phyloP scores from a whole-genome alignment of 129 eudicot genomes.

The Smallanthus sonchifolius region DNA sequence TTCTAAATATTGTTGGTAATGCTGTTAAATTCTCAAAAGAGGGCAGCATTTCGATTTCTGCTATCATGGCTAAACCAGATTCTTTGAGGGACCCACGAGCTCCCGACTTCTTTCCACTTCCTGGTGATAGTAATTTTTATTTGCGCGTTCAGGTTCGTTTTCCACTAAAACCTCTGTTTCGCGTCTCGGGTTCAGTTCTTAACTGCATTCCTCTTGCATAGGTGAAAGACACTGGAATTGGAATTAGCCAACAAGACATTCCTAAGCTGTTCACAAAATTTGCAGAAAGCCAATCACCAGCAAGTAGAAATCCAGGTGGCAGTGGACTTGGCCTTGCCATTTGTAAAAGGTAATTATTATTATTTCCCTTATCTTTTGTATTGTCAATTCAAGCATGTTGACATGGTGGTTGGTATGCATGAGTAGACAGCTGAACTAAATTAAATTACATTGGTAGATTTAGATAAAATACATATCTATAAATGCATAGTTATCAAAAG shows the following conservation, averaged over 20 bases:
- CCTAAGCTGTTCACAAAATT: slow-evolving; percentile 81
- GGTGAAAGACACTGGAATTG: slow-evolving; percentile 89
- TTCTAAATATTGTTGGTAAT: slow-evolving; percentile 82
- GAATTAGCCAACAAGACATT: slow-evolving; percentile 80
- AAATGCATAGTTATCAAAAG: no score
- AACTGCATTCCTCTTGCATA: slow-evolving; percentile 25
- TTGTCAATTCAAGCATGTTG: background rate
- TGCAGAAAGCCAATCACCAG: slow-evolving; percentile 59
- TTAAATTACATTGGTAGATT: background rate
- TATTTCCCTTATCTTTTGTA: background rate
- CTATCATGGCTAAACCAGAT: slow-evolving; percentile 59
- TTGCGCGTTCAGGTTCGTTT: slow-evolving; percentile 78
- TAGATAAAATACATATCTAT: background rate
- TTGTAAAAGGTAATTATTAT: slow-evolving; percentile 63
- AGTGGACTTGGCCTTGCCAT: slow-evolving; percentile 93
- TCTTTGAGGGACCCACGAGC: slow-evolving; percentile 68
- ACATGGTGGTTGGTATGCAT: background rate
- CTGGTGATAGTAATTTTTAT: slow-evolving; percentile 65
- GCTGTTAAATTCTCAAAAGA: slow-evolving; percentile 92
- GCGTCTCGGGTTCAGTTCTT: background rate
- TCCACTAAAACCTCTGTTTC: background rate
- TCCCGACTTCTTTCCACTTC: slow-evolving; percentile 60
- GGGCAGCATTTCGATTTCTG: slow-evolving; percentile 65
- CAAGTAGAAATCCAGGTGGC: slow-evolving; percentile 57
- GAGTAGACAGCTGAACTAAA: background rate